Percentiles rank a stretch among this genome's conserved stretches.
phyloP scores from a whole-genome alignment of 2,329 filamentous ascomycete genomes.

The Talaromyces sp. region DNA sequence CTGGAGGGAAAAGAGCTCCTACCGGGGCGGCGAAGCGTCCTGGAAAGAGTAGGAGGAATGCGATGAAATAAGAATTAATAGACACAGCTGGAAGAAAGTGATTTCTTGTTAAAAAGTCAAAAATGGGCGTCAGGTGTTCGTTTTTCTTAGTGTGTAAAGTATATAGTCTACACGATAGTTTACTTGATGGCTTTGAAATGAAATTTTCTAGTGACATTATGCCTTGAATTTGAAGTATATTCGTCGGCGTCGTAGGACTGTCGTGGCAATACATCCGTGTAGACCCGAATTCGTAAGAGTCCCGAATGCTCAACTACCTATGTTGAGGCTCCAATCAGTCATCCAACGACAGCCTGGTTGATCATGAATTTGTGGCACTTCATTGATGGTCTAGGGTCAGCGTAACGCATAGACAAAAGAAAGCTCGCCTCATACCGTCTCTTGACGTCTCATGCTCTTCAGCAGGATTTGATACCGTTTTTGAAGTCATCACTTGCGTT shows the following conservation, averaged over 20 bases:
- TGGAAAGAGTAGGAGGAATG: constrained; percentile 47
- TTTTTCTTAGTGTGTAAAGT: background rate
- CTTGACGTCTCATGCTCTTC: background rate
- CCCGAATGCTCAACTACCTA: background rate
- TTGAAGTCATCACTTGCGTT: background rate
- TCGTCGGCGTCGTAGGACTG: background rate
- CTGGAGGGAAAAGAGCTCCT: constrained; percentile 18
- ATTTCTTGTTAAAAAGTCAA: background rate
- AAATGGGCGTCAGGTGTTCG: background rate
- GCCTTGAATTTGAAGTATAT: background rate
- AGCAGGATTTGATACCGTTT: background rate
- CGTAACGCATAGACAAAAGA: background rate
- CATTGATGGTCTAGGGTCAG: background rate
- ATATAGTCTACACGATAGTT: background rate
- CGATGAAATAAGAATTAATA: constrained; percentile 14
- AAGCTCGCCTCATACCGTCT: background rate
- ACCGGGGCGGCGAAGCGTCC: constrained; percentile 37
- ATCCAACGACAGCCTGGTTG: background rate
- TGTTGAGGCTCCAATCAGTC: background rate
- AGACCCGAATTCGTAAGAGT: background rate
- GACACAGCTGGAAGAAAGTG: background rate
- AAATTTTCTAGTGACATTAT: background rate
- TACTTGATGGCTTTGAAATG: background rate
- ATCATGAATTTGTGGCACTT: background rate
- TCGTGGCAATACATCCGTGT: background rate